Base-by-base conservation (phyloP, 2,329 filamentous ascomycete species). In the Didymosphaeria variabile region DNA sequence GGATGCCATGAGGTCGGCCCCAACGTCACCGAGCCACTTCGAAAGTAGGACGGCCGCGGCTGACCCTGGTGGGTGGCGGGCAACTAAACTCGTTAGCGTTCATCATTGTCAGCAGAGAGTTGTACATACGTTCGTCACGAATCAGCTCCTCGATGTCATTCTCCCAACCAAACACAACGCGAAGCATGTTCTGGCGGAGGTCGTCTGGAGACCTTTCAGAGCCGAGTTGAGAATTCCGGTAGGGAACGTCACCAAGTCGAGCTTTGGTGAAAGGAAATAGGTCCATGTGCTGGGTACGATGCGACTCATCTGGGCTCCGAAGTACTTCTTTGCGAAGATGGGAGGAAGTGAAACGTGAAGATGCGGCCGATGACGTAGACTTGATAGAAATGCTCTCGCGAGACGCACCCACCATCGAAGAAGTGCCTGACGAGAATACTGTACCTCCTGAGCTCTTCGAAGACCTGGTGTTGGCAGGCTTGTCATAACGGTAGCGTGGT, bases 141-240 rank as follows among this genome's bases (percentile, higher is more conserved):
- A 99, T 88, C 52, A 99, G 80, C 47, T 90, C 89, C 49, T 93
- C 86, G 44, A 94, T 89, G 68, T 97, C 92, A 58, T 90, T 89
- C 55, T 94, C 90, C 94, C 95, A 99, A 3, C 95, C 95, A 77
- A 99, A 99, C 1, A 99, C 93, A 6, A 94, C 91, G 67, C 86
- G 92, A 5, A 99, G 85, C 94, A 99, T 97, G 77, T 97, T 94
- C 50, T 86, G 86, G 51, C 94, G 89, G 47, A 97, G 85, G 67
- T 97, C 90, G 68, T 97, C 91, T 9, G 88, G 79, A 7, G 76
- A 81, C 15, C 79, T 74, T 45, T 75, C 76, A 46, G 77, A 76
- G 31, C 78, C 81, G 49, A 84, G 82, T 47, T 88, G 85, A 0
- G 89, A 87, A 51, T 90, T 88, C 69, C 90, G 89, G 74, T 96